These are phyloP conservation scores for Colletotrichum higginsianum DNA, from an alignment of 2,329 filamentous ascomycete species.

Conservation along the genomic window DNA sequence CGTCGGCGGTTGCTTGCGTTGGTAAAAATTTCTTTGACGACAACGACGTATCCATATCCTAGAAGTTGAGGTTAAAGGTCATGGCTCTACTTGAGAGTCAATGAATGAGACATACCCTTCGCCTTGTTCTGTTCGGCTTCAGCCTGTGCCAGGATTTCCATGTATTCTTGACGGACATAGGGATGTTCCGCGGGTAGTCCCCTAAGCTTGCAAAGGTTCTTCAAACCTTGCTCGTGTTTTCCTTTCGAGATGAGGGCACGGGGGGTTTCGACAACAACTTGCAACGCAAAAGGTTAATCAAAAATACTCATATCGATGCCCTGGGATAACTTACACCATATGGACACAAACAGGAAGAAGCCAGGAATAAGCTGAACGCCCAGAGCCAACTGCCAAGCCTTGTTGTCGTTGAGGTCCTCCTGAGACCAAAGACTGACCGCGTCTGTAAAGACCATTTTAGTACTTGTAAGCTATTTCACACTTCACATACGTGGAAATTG, in stretches of 20 bases:
- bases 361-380: slow-evolving; percentile 57
- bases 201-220: slow-evolving; percentile 56
- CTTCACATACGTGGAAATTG: too few species aligned
- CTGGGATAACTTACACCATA: slow-evolving; percentile 48
- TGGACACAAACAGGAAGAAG: slow-evolving; percentile 52
- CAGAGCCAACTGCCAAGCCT: slow-evolving; percentile 54
- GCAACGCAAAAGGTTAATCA: not conserved
- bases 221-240: slow-evolving; percentile 52
- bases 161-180: slow-evolving; percentile 40
- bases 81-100: not conserved
- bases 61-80: too few species aligned
- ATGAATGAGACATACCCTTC: not conserved
- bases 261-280: slow-evolving; percentile 44
- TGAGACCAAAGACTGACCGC: slow-evolving; percentile 47
- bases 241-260: slow-evolving; percentile 53
- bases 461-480: not conserved
- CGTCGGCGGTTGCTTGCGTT: slow-evolving; percentile 51
- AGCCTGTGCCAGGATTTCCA: slow-evolving; percentile 40
- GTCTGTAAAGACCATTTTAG: slow-evolving; percentile 15
- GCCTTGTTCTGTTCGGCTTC: slow-evolving; percentile 35
- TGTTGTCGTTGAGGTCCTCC: slow-evolving; percentile 50
- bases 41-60: slow-evolving; percentile 50
- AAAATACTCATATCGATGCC: too few species aligned
- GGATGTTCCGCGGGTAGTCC: slow-evolving; percentile 45
- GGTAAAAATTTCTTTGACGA: slow-evolving; percentile 52